Percentiles rank a stretch among this genome's conserved stretches.
These are phyloP conservation scores for Moesziomyces parantarcticus DNA, from an alignment of 1,284 basidiomycete genomes.

Conservation along the genomic window DNA sequence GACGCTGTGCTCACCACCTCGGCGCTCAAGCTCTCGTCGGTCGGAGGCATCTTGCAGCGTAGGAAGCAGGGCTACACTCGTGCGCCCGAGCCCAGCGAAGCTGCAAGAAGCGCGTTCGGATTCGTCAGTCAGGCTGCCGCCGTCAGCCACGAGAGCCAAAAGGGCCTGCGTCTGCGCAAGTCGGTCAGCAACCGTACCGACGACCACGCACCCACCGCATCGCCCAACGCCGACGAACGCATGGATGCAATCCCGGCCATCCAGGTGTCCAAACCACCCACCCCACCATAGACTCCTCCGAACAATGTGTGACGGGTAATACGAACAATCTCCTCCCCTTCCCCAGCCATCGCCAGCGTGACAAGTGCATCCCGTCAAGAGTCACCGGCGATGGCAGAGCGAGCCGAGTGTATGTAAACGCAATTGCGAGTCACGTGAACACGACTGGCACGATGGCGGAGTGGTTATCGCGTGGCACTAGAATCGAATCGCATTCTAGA, in stretches of 20 bases:
- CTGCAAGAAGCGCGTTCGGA: conserved; percentile 13
- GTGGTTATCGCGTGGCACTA: conserved; percentile 56
- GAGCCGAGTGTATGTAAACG: too few relatives aligned
- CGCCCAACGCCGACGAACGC: background rate
- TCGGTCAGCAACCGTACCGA: conserved; percentile 5
- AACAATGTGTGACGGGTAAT: too few relatives aligned
- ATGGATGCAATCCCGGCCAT: conserved; percentile 17
- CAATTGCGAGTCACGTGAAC: background rate
- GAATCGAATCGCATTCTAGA: conserved; percentile 31
- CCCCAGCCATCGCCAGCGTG: too few relatives aligned
- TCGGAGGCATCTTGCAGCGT: conserved; percentile 5
- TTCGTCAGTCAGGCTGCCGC: conserved; percentile 28
- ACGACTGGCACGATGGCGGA: conserved; percentile 45
- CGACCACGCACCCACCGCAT: background rate
- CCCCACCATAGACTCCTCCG: background rate
- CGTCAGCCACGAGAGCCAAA: conserved; percentile 17
- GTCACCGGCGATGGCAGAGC: too few relatives aligned
- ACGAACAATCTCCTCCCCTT: too few relatives aligned
- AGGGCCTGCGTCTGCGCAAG: conserved; percentile 24
- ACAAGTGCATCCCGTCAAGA: too few relatives aligned
- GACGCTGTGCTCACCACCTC: conserved; percentile 9
- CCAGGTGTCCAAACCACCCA: conserved; percentile 25
- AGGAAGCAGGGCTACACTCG: background rate
- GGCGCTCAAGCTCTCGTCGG: conserved; percentile 13
- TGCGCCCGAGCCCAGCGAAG: background rate